A percentile compares a stretch with the other conserved stretches of the same genome.
These are phyloP conservation scores for Fusarium pseudocircinatum DNA, from an alignment of 2,329 filamentous ascomycete genomes.

Conservation along the genomic window DNA sequence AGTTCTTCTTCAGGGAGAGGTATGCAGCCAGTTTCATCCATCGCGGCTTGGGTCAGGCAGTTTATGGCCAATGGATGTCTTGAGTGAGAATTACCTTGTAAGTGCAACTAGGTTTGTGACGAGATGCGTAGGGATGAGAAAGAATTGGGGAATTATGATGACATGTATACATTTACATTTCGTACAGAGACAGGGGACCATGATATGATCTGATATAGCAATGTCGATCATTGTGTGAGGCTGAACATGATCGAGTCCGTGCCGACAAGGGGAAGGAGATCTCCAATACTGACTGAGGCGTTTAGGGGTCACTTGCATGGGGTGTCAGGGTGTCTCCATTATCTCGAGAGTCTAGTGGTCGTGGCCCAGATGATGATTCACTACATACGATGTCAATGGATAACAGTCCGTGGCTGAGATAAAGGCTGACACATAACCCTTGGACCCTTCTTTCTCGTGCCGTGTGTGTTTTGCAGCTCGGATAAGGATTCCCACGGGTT, in stretches of 20 bases:
- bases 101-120: background rate
- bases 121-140: background rate
- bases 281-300: background rate
- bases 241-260: background rate
- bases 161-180: background rate
- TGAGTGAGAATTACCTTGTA: background rate
- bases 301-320: conserved; percentile 13
- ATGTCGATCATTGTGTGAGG: background rate
- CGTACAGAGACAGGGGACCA: background rate
- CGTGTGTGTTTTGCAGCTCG: conserved; percentile 4
- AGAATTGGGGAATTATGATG: background rate
- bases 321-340: background rate
- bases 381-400: background rate
- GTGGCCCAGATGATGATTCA: background rate
- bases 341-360: background rate
- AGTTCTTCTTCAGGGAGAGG: conserved; percentile 5
- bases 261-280: background rate
- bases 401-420: conserved; percentile 13
- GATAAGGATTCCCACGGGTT: background rate
- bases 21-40: conserved; percentile 11
- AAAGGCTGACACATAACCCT: conserved; percentile 18
- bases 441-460: conserved; percentile 13
- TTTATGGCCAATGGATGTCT: background rate
- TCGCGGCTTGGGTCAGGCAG: background rate
- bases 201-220: background rate